Conservation (phyloP, 345 rosid genomes). For the Syzygium jambos region DNA sequence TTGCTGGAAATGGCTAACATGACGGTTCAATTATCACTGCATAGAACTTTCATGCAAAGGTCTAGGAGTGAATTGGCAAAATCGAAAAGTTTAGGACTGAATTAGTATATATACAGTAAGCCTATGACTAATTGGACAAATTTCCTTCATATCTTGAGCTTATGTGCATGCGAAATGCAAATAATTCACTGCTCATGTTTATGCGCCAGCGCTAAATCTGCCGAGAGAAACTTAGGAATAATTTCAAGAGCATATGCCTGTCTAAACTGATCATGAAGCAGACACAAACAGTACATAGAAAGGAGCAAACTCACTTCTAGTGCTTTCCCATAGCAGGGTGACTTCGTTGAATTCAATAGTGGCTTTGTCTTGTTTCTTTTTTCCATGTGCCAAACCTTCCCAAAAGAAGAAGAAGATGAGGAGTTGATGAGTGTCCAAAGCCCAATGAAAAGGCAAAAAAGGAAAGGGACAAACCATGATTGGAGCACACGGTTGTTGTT, state of each 20-base stretch:
- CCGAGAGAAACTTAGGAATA: not conserved
- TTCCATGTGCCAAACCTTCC: not conserved
- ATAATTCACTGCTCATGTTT: not conserved
- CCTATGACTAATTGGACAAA: too few species aligned
- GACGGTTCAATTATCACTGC: rapidly evolving
- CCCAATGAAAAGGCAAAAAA: too few species aligned
- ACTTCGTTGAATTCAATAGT: not conserved
- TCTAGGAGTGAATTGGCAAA: not conserved
- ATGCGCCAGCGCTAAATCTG: rapidly evolving
- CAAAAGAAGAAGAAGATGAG: not conserved
- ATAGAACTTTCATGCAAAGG: not conserved
- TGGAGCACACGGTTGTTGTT: not conserved
- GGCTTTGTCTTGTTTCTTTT: not conserved
- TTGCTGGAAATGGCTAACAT: rapidly evolving
- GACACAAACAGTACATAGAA: not conserved
- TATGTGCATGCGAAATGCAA: not conserved
- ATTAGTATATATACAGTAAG: rapidly evolving
- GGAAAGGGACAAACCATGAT: not conserved
- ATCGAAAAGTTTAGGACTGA: not conserved
- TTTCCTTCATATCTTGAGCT: rapidly evolving
- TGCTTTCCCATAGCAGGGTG: not conserved
- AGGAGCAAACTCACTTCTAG: not conserved
- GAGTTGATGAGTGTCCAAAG: not conserved
- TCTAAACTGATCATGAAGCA: not conserved
- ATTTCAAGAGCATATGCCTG: not conserved